Conservation (phyloP, 106 monocot species). For the Allium sativum region DNA sequence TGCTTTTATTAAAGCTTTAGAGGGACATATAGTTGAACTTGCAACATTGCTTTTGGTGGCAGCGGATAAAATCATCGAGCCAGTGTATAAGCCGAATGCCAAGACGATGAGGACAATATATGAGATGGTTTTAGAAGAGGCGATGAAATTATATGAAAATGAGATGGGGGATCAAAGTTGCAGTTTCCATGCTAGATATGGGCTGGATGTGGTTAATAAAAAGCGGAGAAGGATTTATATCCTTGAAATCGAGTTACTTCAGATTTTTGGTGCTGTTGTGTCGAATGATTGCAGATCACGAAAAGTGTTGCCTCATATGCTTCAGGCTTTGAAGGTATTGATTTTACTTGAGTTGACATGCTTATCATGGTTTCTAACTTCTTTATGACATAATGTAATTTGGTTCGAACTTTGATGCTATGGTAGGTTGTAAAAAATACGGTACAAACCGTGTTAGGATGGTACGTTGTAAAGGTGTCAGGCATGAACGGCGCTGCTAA, state of each 20-base stretch:
- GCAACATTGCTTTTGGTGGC: slow-evolving; percentile 22
- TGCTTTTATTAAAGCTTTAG: slow-evolving; percentile 11
- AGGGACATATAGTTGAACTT: slow-evolving; percentile 13
- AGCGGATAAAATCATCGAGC: slow-evolving; percentile 12
- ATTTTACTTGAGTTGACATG: not conserved
- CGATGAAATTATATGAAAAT: slow-evolving; percentile 11
- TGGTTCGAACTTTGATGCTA: no score
- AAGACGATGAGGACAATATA: slow-evolving; percentile 13
- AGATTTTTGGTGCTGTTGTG: slow-evolving; percentile 7
- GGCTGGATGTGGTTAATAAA: not conserved
- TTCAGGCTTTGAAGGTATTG: slow-evolving; percentile 20
- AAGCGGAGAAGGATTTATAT: slow-evolving; percentile 15
- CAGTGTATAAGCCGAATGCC: not conserved
- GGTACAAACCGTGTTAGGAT: no score
- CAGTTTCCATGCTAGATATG: not conserved
- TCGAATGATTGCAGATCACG: not conserved
- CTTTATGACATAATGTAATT: no score
- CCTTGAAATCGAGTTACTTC: slow-evolving; percentile 23
- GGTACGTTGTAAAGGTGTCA: no score
- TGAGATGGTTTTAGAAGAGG: slow-evolving; percentile 14
- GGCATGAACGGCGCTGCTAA: no score
- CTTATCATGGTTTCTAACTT: no score
- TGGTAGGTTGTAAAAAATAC: no score
- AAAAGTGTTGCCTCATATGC: slow-evolving; percentile 9
- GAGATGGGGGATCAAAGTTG: not conserved